Percentiles rank a stretch among this genome's conserved stretches.
Evolutionary conservation across 306 rosid genomes (phyloP).

Genomic region (Inga laurina): DNA sequence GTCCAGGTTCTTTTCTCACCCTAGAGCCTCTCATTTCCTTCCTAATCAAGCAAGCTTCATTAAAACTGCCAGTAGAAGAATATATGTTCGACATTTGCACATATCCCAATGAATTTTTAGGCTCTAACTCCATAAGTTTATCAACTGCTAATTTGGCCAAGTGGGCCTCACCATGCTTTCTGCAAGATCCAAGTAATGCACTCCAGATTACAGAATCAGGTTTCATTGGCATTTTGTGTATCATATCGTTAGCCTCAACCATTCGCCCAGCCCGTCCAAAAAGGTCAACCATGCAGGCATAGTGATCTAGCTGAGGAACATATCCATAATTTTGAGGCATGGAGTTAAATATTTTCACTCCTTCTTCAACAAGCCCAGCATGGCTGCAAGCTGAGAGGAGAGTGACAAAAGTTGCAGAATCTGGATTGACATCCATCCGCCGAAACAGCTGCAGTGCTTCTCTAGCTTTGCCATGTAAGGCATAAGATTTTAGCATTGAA

Average conservation of each 20-base stretch:
- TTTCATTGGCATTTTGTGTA: slow-evolving; percentile 72
- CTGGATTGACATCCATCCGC: slow-evolving; percentile 57
- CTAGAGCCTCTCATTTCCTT: slow-evolving; percentile 69
- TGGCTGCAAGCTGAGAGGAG: slow-evolving; percentile 91
- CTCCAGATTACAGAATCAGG: slow-evolving; percentile 95
- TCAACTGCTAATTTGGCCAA: slow-evolving; percentile 77
- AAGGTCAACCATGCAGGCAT: slow-evolving; percentile 90
- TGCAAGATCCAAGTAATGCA: slow-evolving; percentile 83
- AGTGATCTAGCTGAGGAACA: slow-evolving; percentile 73
- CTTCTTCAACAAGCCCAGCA: slow-evolving; percentile 76
- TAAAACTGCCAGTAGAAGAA: slow-evolving; percentile 59
- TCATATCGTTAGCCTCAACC: slow-evolving; percentile 64
- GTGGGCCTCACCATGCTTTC: slow-evolving; percentile 68
- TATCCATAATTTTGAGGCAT: slow-evolving; percentile 53
- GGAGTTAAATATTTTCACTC: slow-evolving; percentile 53
- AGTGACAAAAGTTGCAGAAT: slow-evolving; percentile 78
- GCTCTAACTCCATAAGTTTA: slow-evolving; percentile 68
- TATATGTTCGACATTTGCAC: slow-evolving; percentile 86
- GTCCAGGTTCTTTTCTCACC: slow-evolving; percentile 86
- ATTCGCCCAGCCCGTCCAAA: slow-evolving; percentile 81
- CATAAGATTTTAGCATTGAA: slow-evolving; percentile 82
- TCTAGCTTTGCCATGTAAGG: slow-evolving; percentile 74
- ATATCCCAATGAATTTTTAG: slow-evolving; percentile 65
- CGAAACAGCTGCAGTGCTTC: slow-evolving; percentile 67
- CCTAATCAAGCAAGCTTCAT: slow-evolving; percentile 65